Percentiles rank a stretch among this genome's conserved stretches.
phyloP scores from a whole-genome alignment of 2,329 filamentous ascomycete species.

The Fusarium dimerum region DNA sequence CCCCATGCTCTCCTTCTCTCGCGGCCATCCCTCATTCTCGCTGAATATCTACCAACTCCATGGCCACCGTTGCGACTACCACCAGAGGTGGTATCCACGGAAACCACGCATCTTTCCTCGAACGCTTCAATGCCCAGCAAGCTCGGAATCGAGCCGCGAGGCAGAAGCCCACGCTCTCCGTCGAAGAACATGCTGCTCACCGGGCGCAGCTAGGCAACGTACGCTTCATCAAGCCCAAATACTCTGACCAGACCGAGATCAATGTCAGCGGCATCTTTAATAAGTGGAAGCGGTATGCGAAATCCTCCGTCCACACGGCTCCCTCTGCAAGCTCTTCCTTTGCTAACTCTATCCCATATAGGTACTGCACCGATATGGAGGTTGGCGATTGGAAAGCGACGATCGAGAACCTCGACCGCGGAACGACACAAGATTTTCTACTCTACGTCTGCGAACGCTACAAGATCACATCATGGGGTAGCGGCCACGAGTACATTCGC shows the following conservation, averaged over 20 bases:
- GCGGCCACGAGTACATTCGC: slow-evolving; percentile 25
- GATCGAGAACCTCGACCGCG: slow-evolving; percentile 15
- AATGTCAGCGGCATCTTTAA: slow-evolving; percentile 23
- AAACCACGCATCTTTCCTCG: slow-evolving; percentile 8
- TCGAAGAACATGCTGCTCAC: slow-evolving; percentile 20
- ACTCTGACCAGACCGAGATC: slow-evolving; percentile 21
- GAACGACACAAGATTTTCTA: slow-evolving; percentile 28
- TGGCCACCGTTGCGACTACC: neutral
- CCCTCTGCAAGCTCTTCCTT: neutral
- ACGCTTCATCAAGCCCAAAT: slow-evolving; percentile 22
- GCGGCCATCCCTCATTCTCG: neutral
- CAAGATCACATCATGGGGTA: slow-evolving; percentile 27
- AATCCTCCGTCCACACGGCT: neutral
- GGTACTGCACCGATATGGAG: slow-evolving; percentile 21
- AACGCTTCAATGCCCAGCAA: slow-evolving; percentile 6
- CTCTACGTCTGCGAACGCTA: slow-evolving; percentile 23
- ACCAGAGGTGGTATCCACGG: slow-evolving; percentile 3
- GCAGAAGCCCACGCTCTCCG: slow-evolving; percentile 16
- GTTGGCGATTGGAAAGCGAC: slow-evolving; percentile 20
- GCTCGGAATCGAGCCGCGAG: slow-evolving; percentile 9
- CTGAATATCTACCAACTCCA: slow-evolving; percentile 2
- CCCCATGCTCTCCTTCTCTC: neutral
- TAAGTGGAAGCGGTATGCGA: slow-evolving; percentile 24
- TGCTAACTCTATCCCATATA: slow-evolving; percentile 3
- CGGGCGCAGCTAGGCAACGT: slow-evolving; percentile 16